These are phyloP conservation scores for Mucor circinelloides DNA, from an alignment of 371 early-diverging fungal species.

Conservation along the genomic window DNA sequence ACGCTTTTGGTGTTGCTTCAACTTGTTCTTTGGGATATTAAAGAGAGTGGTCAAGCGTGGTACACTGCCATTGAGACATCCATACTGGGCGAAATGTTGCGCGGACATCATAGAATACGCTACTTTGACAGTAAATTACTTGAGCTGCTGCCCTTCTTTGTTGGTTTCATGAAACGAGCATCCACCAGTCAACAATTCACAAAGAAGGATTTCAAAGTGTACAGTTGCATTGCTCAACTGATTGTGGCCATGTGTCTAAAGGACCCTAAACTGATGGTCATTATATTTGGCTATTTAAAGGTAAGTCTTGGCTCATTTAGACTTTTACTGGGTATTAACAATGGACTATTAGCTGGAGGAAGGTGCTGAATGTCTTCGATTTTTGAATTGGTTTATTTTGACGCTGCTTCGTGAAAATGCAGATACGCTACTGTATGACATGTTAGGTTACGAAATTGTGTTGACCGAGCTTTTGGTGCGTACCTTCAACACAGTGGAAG, in stretches of 20 bases:
- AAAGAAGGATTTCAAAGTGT: constrained; percentile 52
- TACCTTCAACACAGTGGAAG: constrained; percentile 41
- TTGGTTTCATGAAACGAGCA: constrained; percentile 38
- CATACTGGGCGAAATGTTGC: constrained; percentile 17
- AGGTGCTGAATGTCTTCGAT: constrained; percentile 43
- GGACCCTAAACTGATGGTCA: constrained; percentile 28
- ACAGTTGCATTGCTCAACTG: constrained; percentile 38
- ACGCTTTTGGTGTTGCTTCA: constrained; percentile 48
- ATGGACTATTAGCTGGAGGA: constrained; percentile 38
- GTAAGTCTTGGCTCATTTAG: no score
- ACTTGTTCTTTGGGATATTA: constrained; percentile 47
- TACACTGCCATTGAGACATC: constrained; percentile 38
- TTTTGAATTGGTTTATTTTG: constrained; percentile 53
- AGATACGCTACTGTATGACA: constrained; percentile 19
- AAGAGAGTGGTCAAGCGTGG: constrained; percentile 34
- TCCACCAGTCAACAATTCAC: constrained; percentile 45
- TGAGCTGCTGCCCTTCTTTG: constrained; percentile 33
- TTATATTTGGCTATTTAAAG: constrained; percentile 42
- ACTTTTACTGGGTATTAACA: no score
- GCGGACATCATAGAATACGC: constrained; percentile 12
- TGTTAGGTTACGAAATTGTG: constrained; percentile 40
- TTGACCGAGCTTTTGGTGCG: constrained; percentile 45
- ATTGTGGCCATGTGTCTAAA: constrained; percentile 37
- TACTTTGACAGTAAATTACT: constrained; percentile 42
- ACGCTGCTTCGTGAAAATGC: constrained; percentile 29